These are phyloP conservation scores for Ascoidea rubescens DNA, from an alignment of 805 yeast genomes.

Conservation along the genomic window DNA sequence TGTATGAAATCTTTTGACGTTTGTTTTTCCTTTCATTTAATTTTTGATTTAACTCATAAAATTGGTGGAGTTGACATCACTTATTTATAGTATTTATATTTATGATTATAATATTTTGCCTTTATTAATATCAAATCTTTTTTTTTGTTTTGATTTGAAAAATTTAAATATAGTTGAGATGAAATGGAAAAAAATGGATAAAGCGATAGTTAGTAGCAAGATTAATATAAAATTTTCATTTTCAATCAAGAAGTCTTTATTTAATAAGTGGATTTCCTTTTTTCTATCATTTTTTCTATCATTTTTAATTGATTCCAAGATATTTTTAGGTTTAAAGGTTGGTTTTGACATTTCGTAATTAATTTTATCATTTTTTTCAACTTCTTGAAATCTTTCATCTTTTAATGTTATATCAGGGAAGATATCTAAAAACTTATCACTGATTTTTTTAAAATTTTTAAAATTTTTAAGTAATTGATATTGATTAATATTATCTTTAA, in stretches of 20 bases:
- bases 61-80: no score
- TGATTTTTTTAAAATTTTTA: slow-evolving; percentile 16
- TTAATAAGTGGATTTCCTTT: slow-evolving; percentile 22
- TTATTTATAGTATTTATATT: no score
- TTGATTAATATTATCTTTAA: slow-evolving; percentile 8
- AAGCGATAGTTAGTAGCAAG: no score
- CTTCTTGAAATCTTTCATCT: slow-evolving; percentile 16
- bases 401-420: slow-evolving; percentile 20
- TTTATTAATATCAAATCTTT: no score
- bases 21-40: no score
- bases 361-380: slow-evolving; percentile 25
- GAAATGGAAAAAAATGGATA: no score
- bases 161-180: no score
- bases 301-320: slow-evolving; percentile 27
- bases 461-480: not conserved
- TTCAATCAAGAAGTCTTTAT: slow-evolving; percentile 32
- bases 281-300: slow-evolving; percentile 36
- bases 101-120: no score
- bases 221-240: slow-evolving; percentile 31
- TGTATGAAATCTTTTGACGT: no score
- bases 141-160: no score
- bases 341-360: slow-evolving; percentile 45
- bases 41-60: no score
- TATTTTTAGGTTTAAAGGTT: slow-evolving; percentile 18
- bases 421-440: slow-evolving; percentile 14